Percentiles rank a stretch among this genome's conserved stretches.
Evolutionary conservation across 2,329 filamentous ascomycete species (phyloP).

Genomic region (Pseudocercospora cruenta): DNA sequence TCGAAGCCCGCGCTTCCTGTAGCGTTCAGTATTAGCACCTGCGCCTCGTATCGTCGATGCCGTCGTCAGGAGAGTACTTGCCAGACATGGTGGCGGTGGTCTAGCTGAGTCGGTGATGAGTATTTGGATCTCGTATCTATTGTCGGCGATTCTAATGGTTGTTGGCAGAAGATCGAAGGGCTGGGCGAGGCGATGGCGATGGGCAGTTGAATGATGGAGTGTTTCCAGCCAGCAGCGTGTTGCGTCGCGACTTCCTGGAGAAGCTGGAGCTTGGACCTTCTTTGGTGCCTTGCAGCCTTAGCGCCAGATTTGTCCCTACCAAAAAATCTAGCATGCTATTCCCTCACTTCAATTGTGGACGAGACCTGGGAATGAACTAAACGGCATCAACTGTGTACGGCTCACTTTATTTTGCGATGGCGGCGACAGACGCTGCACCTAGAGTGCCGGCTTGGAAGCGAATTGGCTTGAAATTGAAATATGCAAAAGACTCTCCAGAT

Average conservation of each 20-base stretch:
- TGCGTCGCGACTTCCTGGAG: background rate
- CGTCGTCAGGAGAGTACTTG: constrained; percentile 23
- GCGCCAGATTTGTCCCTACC: background rate
- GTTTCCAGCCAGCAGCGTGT: constrained; percentile 6
- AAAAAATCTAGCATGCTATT: background rate
- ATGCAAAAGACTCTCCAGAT: constrained; percentile 45
- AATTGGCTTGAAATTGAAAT: constrained; percentile 63
- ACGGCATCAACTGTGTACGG: background rate
- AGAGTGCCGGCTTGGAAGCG: constrained; percentile 62
- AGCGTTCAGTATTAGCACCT: constrained; percentile 26
- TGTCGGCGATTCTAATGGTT: background rate
- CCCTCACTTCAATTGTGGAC: background rate
- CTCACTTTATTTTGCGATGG: background rate
- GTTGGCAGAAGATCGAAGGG: background rate
- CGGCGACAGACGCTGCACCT: constrained; percentile 23
- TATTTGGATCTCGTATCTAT: background rate
- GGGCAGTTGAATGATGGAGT: background rate
- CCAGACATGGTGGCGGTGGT: constrained; percentile 37
- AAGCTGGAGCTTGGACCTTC: constrained; percentile 3
- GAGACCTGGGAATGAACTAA: background rate
- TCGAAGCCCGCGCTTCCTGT: constrained; percentile 88
- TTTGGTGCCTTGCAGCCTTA: background rate
- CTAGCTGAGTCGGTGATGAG: background rate
- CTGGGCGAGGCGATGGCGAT: background rate
- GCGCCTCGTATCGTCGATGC: constrained; percentile 12